Percentiles rank a stretch among this genome's conserved stretches.
These are phyloP conservation scores for Syncephalastrum sp. DNA, from an alignment of 371 early-diverging fungal species.

Conservation along the genomic window DNA sequence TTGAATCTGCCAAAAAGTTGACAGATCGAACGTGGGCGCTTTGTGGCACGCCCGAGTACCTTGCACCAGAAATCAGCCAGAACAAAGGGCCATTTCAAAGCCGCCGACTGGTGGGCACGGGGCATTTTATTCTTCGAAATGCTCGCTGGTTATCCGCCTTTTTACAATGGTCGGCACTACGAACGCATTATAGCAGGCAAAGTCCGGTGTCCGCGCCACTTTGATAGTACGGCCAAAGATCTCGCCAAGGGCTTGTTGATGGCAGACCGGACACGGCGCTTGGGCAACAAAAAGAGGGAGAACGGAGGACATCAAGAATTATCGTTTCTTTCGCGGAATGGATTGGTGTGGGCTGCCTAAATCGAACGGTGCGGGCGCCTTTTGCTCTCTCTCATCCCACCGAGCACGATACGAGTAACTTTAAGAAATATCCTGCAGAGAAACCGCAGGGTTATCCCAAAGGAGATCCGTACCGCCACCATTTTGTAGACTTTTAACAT, in stretches of 20 bases:
- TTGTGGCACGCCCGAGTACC: constrained; percentile 98
- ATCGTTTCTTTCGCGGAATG: constrained; percentile 85
- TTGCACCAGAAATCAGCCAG: constrained; percentile 98
- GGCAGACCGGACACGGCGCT: constrained; percentile 73
- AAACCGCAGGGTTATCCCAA: constrained; percentile 27
- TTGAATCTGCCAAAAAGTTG: constrained; percentile 96
- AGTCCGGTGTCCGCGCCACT: constrained; percentile 72
- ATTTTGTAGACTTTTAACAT: constrained; percentile 46
- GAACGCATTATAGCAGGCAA: constrained; percentile 78
- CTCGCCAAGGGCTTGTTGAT: constrained; percentile 73
- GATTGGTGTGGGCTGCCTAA: constrained; percentile 82
- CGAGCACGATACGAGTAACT: constrained; percentile 68
- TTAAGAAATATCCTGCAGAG: constrained; percentile 65
- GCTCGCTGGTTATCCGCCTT: constrained; percentile 95
- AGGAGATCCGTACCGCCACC: constrained; percentile 42
- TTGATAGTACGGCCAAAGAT: constrained; percentile 78
- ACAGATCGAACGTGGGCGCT: constrained; percentile 86
- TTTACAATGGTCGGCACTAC: constrained; percentile 93
- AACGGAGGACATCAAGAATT: constrained; percentile 69
- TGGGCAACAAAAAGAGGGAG: constrained; percentile 64
- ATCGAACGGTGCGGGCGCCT: constrained; percentile 65
- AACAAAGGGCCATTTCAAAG: constrained; percentile 95
- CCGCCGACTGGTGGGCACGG: constrained; percentile 99
- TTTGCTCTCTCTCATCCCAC: constrained; percentile 60
- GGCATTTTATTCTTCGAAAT: constrained; percentile 98